phyloP scores from a whole-genome alignment of 192 early-diverging fungal genomes.

The Entrophospora sp. region DNA sequence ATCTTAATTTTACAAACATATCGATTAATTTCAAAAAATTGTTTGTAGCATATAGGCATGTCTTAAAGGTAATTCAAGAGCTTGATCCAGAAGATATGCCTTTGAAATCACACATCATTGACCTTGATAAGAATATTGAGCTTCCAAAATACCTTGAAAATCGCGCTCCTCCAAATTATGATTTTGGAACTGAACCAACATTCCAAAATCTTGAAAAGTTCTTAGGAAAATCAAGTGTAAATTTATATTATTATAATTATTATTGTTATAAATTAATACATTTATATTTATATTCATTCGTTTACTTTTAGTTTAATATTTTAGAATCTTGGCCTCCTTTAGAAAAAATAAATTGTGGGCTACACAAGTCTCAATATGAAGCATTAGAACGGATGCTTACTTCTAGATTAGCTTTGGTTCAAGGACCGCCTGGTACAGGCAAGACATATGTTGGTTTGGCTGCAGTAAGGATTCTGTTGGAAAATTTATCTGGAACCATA shows the following conservation, averaged over 20 bases:
- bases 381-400: conserved; percentile 39
- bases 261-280: background rate
- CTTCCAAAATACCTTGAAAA: conserved; percentile 29
- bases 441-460: conserved; percentile 48
- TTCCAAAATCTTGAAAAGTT: conserved; percentile 14
- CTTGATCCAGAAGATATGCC: conserved; percentile 29
- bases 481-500: conserved; percentile 34
- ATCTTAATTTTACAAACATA: background rate
- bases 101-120: conserved; percentile 34
- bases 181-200: background rate
- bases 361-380: conserved; percentile 32
- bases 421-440: conserved; percentile 54
- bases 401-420: conserved; percentile 36
- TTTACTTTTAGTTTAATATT: conserved; percentile 8
- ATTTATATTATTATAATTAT: background rate
- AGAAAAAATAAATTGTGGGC: background rate
- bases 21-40: background rate
- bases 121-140: conserved; percentile 25
- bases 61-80: conserved; percentile 35
- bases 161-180: background rate
- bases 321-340: background rate
- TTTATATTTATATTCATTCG: background rate
- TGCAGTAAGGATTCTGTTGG: conserved; percentile 35
- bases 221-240: conserved; percentile 12
- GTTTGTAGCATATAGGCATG: conserved; percentile 38